A percentile compares a stretch with the other conserved stretches of the same genome.
phyloP scores from a whole-genome alignment of 495 filamentous ascomycete species.

The Hypomontagnella monticulosa region DNA sequence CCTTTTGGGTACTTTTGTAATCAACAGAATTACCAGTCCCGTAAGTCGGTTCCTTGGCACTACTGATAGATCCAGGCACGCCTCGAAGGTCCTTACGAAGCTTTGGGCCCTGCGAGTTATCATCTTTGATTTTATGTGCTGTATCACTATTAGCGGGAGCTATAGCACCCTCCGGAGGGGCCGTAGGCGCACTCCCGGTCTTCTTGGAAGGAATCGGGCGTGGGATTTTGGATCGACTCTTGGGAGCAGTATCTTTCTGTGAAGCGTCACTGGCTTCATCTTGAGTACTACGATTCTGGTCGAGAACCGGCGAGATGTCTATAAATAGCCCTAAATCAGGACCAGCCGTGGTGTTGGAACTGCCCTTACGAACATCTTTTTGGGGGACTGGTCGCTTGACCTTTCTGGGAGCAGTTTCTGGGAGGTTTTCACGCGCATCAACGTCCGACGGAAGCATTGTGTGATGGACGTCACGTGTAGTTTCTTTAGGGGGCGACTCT shows the following conservation, averaged over 20 bases:
- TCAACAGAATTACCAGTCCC: not conserved
- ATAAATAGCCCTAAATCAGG: no score
- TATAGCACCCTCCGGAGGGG: not conserved
- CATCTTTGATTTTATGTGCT: not conserved
- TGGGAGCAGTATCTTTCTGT: not conserved
- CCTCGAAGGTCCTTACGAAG: not conserved
- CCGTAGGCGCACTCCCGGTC: not conserved
- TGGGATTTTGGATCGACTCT: not conserved
- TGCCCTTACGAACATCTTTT: no score
- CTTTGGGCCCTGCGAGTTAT: not conserved
- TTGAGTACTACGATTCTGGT: not conserved
- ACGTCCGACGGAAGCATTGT: no score
- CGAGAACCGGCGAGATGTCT: no score
- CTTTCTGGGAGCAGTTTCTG: no score
- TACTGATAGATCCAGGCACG: not conserved
- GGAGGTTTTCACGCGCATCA: no score
- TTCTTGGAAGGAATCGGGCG: not conserved
- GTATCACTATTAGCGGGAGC: not conserved
- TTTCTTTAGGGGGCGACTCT: no score
- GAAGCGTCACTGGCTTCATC: not conserved
- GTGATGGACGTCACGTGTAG: no score
- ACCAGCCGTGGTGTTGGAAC: no score
- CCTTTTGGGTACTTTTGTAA: slow-evolving; percentile 9
- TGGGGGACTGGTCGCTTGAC: no score
- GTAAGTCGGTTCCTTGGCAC: not conserved